Evolutionary conservation across 139 green algal genomes (phyloP).

Genomic region (Auxenochlorella pyrenoidosa): DNA sequence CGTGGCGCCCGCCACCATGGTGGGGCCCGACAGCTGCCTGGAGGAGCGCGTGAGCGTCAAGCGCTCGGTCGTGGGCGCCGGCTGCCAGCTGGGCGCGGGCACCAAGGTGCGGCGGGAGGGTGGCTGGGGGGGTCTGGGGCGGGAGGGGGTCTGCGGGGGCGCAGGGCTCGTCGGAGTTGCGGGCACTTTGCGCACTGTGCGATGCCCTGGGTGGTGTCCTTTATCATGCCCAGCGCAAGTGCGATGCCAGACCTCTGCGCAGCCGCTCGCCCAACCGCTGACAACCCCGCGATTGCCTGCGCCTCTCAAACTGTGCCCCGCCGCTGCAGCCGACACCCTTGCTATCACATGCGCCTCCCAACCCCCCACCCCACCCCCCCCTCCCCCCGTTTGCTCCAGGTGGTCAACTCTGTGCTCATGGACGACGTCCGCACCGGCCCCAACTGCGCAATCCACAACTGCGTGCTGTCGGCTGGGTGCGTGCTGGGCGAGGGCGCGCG

Average conservation of each 20-base stretch:
- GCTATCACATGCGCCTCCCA: too few relatives aligned
- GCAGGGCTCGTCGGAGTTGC: too few relatives aligned
- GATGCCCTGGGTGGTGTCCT: too few relatives aligned
- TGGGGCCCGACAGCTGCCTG: conserved; percentile 62
- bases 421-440: conserved; percentile 75
- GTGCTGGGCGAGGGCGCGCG: conserved; percentile 57
- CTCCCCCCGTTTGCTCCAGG: conserved; percentile 17
- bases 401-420: conserved; percentile 87
- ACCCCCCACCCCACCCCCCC: too few relatives aligned
- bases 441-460: conserved; percentile 81
- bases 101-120: conserved; percentile 63
- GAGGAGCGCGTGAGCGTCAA: conserved; percentile 92
- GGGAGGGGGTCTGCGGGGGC: neutral
- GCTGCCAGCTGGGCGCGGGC: conserved; percentile 76
- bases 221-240: too few relatives aligned
- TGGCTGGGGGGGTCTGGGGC: neutral
- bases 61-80: conserved; percentile 77
- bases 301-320: too few relatives aligned
- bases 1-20: conserved; percentile 73
- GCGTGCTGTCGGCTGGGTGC: conserved; percentile 69
- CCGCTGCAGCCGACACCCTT: too few relatives aligned
- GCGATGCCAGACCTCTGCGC: too few relatives aligned
- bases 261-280: too few relatives aligned
- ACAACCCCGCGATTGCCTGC: too few relatives aligned
- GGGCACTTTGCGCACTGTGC: too few relatives aligned